Percentiles rank a stretch among this genome's conserved stretches.
Evolutionary conservation across 345 rosid species (phyloP).

Genomic region (Orychophragmus violaceus): DNA sequence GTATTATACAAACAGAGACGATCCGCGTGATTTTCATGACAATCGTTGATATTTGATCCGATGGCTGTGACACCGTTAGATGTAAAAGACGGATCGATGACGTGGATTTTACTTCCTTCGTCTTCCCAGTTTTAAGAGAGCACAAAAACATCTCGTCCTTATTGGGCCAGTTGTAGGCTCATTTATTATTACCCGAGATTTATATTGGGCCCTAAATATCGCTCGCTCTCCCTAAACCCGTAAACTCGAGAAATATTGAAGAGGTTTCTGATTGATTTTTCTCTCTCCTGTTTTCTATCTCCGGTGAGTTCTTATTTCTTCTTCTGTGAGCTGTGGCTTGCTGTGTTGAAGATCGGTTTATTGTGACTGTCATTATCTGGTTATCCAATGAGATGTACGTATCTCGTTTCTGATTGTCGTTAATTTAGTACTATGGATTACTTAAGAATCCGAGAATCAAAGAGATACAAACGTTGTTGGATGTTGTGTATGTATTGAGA

Average conservation of each 20-base stretch:
- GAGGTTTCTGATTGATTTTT: background rate
- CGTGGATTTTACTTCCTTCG: background rate
- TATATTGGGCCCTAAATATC: background rate
- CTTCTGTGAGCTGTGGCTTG: background rate
- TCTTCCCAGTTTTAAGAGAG: too few species aligned
- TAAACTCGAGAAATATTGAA: too few species aligned
- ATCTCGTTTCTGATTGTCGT: background rate
- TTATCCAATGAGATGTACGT: too few species aligned
- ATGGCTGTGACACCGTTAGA: background rate
- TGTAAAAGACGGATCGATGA: slow-evolving; percentile 5
- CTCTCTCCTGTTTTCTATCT: background rate
- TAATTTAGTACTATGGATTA: too few species aligned
- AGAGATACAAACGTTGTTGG: too few species aligned
- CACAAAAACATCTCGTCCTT: too few species aligned
- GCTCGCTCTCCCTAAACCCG: too few species aligned
- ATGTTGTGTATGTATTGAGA: too few species aligned
- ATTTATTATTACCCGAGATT: background rate
- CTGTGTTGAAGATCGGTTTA: background rate
- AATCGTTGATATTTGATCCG: slow-evolving; percentile 12
- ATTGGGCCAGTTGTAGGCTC: background rate
- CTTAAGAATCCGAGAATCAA: too few species aligned
- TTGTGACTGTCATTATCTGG: background rate
- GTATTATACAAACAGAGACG: background rate
- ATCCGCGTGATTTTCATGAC: background rate
- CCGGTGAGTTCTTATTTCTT: slow-evolving; percentile 3